Conservation (phyloP, 805 yeast species). For the Metschnikowia cerradonensis region DNA sequence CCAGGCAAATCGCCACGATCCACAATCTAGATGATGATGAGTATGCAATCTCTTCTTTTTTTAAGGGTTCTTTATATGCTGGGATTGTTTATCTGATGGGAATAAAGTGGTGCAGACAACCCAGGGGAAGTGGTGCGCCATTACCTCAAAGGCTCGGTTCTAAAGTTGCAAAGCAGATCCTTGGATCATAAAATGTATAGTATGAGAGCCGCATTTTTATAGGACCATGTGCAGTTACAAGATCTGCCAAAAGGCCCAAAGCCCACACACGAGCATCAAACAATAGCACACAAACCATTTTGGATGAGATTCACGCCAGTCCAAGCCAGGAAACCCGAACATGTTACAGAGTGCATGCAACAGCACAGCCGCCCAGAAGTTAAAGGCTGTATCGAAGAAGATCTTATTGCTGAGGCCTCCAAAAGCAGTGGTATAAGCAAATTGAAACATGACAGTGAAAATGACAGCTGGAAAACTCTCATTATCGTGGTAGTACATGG, state of each 20-base stretch:
- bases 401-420: slow-evolving; percentile 62
- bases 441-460: slow-evolving; percentile 46
- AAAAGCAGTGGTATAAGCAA: slow-evolving; percentile 62
- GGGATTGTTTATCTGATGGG: too few species aligned
- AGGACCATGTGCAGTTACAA: neutral
- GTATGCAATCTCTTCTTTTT: too few species aligned
- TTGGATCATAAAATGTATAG: too few species aligned
- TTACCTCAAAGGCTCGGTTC: too few species aligned
- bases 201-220: neutral
- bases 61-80: too few species aligned
- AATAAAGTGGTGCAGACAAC: too few species aligned
- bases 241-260: slow-evolving; percentile 12
- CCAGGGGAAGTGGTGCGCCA: too few species aligned
- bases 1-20: too few species aligned
- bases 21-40: too few species aligned
- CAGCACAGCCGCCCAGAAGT: slow-evolving; percentile 52
- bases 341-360: slow-evolving; percentile 68
- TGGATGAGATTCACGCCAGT: slow-evolving; percentile 14
- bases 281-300: slow-evolving; percentile 27
- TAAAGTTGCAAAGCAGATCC: too few species aligned
- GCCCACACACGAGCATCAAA: slow-evolving; percentile 41
- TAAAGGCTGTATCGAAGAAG: slow-evolving; percentile 45
- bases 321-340: slow-evolving; percentile 58
- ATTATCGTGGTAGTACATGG: slow-evolving; percentile 29
- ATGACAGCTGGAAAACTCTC: slow-evolving; percentile 27